phyloP scores from a whole-genome alignment of 768 basidiomycete species.

The Lentinula aciculospora region DNA sequence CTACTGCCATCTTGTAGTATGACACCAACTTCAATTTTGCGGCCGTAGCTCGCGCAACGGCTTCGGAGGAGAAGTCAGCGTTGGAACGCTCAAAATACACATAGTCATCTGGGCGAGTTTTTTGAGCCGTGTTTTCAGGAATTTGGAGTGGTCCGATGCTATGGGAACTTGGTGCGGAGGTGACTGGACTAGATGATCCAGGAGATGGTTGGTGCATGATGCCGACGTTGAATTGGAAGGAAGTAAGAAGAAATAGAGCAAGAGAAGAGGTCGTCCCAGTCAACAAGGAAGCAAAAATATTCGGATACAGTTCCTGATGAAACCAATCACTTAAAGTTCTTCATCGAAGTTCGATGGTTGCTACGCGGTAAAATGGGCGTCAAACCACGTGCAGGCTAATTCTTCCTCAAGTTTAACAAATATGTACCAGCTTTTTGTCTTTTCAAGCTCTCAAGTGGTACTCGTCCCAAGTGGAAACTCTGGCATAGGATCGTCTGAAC shows the following conservation, averaged over 20 bases:
- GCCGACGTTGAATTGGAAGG: not conserved
- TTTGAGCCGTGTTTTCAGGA: slow-evolving; percentile 17
- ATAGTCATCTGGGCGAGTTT: slow-evolving; percentile 47
- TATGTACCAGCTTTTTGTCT: too few species aligned
- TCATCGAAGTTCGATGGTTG: too few species aligned
- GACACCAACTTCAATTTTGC: slow-evolving; percentile 97
- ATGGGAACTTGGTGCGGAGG: not conserved
- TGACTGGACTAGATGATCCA: slow-evolving; percentile 31
- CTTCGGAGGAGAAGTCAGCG: slow-evolving; percentile 75
- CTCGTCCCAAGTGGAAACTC: too few species aligned
- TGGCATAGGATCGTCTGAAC: too few species aligned
- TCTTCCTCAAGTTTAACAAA: too few species aligned
- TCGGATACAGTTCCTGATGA: too few species aligned
- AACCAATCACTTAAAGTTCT: too few species aligned
- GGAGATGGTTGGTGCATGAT: slow-evolving; percentile 28
- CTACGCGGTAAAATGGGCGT: too few species aligned
- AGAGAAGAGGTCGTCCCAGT: not conserved
- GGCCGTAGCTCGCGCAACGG: slow-evolving; percentile 84
- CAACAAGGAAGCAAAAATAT: too few species aligned
- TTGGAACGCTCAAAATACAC: slow-evolving; percentile 94
- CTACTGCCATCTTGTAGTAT: slow-evolving; percentile 97
- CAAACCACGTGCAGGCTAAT: too few species aligned
- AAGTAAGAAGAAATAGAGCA: not conserved
- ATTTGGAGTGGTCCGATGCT: not conserved
- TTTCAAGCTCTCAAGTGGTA: too few species aligned